Percentiles rank a stretch among this genome's conserved stretches.
Conservation (phyloP, 192 early-diverging fungal genomes). For the Oehlia diaphana region DNA sequence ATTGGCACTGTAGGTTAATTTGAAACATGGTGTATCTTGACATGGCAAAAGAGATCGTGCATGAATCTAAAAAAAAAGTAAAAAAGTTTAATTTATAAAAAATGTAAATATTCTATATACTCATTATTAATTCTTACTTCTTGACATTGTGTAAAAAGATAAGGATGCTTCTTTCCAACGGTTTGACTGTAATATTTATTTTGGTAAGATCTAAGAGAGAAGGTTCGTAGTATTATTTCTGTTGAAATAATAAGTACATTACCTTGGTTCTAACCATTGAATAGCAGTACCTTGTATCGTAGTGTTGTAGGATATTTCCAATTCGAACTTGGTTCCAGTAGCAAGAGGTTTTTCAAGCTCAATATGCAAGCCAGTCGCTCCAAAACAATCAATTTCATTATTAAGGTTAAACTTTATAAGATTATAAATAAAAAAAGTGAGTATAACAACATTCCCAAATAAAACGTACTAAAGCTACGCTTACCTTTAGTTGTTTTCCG, state of each 20-base stretch:
- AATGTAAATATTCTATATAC: not conserved
- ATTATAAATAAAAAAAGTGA: not conserved
- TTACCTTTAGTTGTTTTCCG: constrained; percentile 27
- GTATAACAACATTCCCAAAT: not conserved
- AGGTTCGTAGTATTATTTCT: not conserved
- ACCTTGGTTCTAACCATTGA: constrained; percentile 87
- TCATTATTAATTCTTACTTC: constrained; percentile 39
- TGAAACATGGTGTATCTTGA: constrained; percentile 85
- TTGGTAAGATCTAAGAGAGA: not conserved
- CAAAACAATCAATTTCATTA: constrained; percentile 65
- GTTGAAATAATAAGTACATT: not conserved
- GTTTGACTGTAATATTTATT: constrained; percentile 68
- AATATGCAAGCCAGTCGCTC: constrained; percentile 67
- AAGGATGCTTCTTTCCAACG: constrained; percentile 89
- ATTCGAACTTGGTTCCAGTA: constrained; percentile 50
- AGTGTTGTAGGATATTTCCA: constrained; percentile 77
- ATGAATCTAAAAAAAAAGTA: constrained; percentile 63
- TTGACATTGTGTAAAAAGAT: constrained; percentile 97
- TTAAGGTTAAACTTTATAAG: constrained; percentile 48
- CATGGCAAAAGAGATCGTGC: constrained; percentile 90
- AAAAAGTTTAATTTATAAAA: not conserved
- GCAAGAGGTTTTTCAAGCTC: constrained; percentile 46
- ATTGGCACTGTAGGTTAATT: constrained; percentile 86
- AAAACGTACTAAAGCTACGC: not conserved
- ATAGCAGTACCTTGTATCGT: constrained; percentile 81